Base-by-base conservation (phyloP, 2,329 filamentous ascomycete genomes). In the Camptophora hylomeconis region DNA sequence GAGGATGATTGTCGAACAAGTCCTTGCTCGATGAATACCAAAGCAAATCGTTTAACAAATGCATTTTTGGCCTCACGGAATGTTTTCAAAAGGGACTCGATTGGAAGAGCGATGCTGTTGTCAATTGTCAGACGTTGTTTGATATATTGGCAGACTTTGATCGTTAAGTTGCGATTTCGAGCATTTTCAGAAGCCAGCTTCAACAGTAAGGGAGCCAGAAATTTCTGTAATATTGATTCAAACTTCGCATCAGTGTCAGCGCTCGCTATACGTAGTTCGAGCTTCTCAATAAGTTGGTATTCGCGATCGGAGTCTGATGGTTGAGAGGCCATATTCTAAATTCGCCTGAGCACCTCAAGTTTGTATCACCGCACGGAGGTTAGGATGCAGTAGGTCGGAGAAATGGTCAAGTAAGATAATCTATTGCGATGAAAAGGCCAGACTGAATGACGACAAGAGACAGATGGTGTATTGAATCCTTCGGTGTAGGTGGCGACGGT, bases 11-110 rank as follows among this genome's bases (percentile, higher is more conserved):
- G 53, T 27, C 75, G 64, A 28, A 67, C 66, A 24, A 81, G 62
- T 20, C 87, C 89, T 49, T 92, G 82, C 47, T 92, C 81, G 20
- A 94, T 79, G 49, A 92, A 93, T 11, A 80, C 66, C 21, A 95
- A 61, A 54, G 95, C 86, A 44, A 94, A 80, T 49, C 92, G 81
- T 39, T 82, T 77, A 40, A 98, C 72, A 20, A 94, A 64, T 1
- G 75, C 62, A 8, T 75, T 77, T 20, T 73, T 64, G 20, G 72
- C 72, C 13, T 80, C 72, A 53, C 92, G 92, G 64, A 92, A 94
- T 52, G 95, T 89, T 43, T 84, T 77, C 31, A 95, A 55, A 11
- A 98, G 65, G 10, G 75, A 72, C n/a, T 72, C 69, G 8, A 95
- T 84, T 0, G 89, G 89, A 5, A 98, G 62, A 30, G 86, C 66